Evolutionary conservation across 2,329 filamentous ascomycete species (phyloP), one percentile per base, ranked within the genome.

Genomic region (Graphilbum fragrans): DNA sequence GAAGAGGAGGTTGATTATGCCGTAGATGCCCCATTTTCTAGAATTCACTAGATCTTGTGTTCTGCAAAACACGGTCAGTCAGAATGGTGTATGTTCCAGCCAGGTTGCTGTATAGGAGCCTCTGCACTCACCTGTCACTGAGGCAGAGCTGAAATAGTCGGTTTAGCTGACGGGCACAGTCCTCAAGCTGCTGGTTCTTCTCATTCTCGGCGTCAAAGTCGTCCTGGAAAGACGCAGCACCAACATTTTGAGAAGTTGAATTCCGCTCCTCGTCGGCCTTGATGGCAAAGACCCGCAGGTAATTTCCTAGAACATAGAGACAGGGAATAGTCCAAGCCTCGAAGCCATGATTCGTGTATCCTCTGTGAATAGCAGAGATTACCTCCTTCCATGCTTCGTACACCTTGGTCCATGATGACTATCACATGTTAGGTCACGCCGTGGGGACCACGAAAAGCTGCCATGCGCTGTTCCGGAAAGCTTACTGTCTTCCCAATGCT

Each of bases 1-100:
- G 75, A 98, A 98, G 14, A 95, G 70, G 8, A 98, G 72, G 56
- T 94, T 96, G 55, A 88, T 86, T 49, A 90, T 81, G 59, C 87
- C 88, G 65, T 98, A 98, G 37, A 94, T 84, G 7, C 86, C 93
- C 92, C 92, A 98, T 74, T 96, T 98, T 41, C 92, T 79, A 9
- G 90, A 95, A 53, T 94, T 83, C 54, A 87, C 79, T 35, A 95
- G 67, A 14, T 50, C 51, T 16, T 45, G 41, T 83, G 79, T 46
- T 84, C 83, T 60, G 17, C 6, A 16, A 11, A 20, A 14, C n/a
- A 23, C 3, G 8, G 4, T 21, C 7, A n/a, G 23, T 27, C 7
- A 27, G 23, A 27, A 27, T 27, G 7, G 23, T 27, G 7, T 12
- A 14, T 31, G 29, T 31, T 31, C 29, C 18, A 34, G 31, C 12